Evolutionary conservation across 331 rosid genomes (phyloP), one percentile per base, ranked within the genome.

Genomic region (Quercus lobata): DNA sequence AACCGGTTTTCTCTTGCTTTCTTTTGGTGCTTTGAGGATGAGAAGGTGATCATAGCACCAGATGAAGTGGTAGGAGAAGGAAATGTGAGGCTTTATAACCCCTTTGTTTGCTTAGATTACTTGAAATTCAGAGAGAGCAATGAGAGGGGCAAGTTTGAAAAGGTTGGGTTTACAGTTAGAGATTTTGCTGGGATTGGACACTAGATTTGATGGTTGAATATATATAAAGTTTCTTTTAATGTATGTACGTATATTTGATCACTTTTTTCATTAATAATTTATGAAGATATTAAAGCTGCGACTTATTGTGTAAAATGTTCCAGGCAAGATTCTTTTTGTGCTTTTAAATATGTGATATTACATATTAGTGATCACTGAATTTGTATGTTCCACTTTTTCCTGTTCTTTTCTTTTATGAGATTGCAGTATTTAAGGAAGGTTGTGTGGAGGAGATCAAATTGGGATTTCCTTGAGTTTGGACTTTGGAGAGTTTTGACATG

Each of bases 1-100:
- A 89, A 87, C 49, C 83, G 99, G 0, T 95, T 91, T 76, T 95
- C 99, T 6, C 21, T 95, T 18, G 98, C 99, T 29, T 93, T 93
- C 87, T 95, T 95, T 72, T 95, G 99, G 98, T 90, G 99, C 74
- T 93, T 95, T 86, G 94, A 89, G 81, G 93, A 93, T 78, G 89
- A 91, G 73, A 95, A 93, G 68, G 82, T 85, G 68, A 78, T 95
- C 0, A 7, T 68, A 73, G 93, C 96, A 75, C 99, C 99, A n/a
- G 76, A 91, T 66, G 94, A 89, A 72, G 90, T 93, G 63, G 90
- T 93, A 54, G 96, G 96, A 10, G 89, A 89, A 46, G 97, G 81
- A 16, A 81, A 86, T 14, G 74, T 68, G 84, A 88, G 92, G 82
- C 1, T 83, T 29, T 95, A 91, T 69, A 69, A 73, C 27, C 87